A percentile compares a stretch with the other conserved stretches of the same genome.
Evolutionary conservation across 2,329 filamentous ascomycete species (phyloP).

Genomic region (Huntiella decipiens): DNA sequence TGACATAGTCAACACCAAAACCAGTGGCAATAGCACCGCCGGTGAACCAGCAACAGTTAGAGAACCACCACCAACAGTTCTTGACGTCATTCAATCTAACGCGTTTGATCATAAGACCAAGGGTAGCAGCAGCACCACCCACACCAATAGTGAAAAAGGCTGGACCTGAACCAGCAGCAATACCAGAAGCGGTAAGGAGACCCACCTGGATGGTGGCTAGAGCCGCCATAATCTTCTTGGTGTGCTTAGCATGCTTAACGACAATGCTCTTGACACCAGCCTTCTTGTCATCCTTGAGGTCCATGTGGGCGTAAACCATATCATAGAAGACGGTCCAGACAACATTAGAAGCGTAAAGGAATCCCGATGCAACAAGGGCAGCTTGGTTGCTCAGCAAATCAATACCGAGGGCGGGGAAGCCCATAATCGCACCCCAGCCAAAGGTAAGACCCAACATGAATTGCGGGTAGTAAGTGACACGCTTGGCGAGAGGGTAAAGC

Average conservation of each 20-base stretch:
- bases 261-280: slow-evolving; percentile 81
- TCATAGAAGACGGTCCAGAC: slow-evolving; percentile 81
- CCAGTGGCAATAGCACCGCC: slow-evolving; percentile 42
- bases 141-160: slow-evolving; percentile 49
- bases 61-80: slow-evolving; percentile 62
- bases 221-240: slow-evolving; percentile 55
- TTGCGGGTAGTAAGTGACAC: slow-evolving; percentile 75
- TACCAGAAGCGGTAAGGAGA: slow-evolving; percentile 50
- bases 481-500: slow-evolving; percentile 65
- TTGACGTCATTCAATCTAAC: slow-evolving; percentile 47
- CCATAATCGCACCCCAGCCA: slow-evolving; percentile 77
- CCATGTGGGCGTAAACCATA: slow-evolving; percentile 88
- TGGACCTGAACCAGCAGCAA: slow-evolving; percentile 47
- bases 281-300: slow-evolving; percentile 68
- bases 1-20: slow-evolving; percentile 38
- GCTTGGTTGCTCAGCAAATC: slow-evolving; percentile 47
- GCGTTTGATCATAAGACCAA: slow-evolving; percentile 47
- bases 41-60: slow-evolving; percentile 50
- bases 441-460: slow-evolving; percentile 68
- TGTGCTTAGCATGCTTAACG: slow-evolving; percentile 56
- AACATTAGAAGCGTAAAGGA: slow-evolving; percentile 59
- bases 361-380: slow-evolving; percentile 45
- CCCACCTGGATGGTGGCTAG: slow-evolving; percentile 50
- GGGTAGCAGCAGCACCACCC: slow-evolving; percentile 40
- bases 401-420: slow-evolving; percentile 65